phyloP scores from a whole-genome alignment of 1,284 basidiomycete genomes.

The Athelia psychrophila region DNA sequence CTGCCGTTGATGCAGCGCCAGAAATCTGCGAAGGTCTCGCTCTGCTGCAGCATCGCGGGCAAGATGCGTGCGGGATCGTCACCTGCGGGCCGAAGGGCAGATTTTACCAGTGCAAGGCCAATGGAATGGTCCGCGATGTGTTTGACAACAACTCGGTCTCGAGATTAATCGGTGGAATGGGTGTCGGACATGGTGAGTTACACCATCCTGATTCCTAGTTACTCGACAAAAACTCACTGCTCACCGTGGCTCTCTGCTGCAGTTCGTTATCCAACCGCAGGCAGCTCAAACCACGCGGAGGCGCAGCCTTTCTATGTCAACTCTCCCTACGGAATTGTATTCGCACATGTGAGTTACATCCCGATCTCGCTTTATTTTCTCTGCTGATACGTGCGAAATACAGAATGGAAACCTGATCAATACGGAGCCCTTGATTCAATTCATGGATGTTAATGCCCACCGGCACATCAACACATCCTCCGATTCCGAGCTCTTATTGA shows the following conservation, averaged over 20 bases:
- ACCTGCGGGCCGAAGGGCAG: conserved; percentile 95
- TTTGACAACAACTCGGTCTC: conserved; percentile 83
- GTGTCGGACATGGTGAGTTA: conserved; percentile 89
- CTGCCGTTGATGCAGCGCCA: conserved; percentile 70
- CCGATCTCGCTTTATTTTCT: too few species aligned
- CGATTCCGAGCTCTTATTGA: conserved; percentile 96
- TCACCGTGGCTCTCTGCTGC: conserved; percentile 7
- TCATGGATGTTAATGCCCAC: conserved; percentile 96
- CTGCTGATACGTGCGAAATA: too few species aligned
- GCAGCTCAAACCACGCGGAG: conserved; percentile 96
- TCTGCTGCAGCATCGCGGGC: conserved; percentile 91
- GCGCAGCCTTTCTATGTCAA: conserved; percentile 99
- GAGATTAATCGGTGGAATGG: conserved; percentile 91
- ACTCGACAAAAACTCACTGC: conserved; percentile 6
- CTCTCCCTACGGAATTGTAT: conserved; percentile 97
- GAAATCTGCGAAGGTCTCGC: conserved; percentile 92
- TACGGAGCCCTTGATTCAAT: conserved; percentile 81
- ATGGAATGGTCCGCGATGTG: conserved; percentile 99
- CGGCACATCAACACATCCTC: conserved; percentile 99
- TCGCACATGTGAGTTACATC: conserved; percentile 82
- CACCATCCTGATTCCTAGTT: background rate
- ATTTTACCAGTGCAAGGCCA: conserved; percentile 99
- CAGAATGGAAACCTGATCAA: conserved; percentile 99
- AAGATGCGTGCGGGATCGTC: conserved; percentile 98
- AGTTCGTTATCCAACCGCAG: conserved; percentile 98